Evolutionary conservation across 192 early-diverging fungal genomes (phyloP).

Genomic region (Neocallimastix lanati): DNA sequence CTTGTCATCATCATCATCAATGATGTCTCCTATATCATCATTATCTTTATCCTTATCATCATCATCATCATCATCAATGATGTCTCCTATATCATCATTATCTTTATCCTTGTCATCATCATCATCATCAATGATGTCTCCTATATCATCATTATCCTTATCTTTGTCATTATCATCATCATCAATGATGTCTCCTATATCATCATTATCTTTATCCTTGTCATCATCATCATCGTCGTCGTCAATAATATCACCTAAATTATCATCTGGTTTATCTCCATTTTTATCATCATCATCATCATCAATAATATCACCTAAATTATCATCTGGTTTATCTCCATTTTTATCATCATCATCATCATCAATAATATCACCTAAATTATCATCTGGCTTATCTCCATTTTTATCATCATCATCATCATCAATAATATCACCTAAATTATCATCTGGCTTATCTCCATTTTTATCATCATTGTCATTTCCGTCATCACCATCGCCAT

Average conservation of each 20-base stretch:
- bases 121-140: not conserved
- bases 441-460: not conserved
- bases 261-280: not conserved
- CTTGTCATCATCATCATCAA: too few species aligned
- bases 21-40: too few species aligned
- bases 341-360: not conserved
- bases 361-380: not conserved
- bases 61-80: too few species aligned
- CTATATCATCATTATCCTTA: not conserved
- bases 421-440: not conserved
- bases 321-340: not conserved
- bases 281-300: not conserved
- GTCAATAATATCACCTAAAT: not conserved
- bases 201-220: too few species aligned
- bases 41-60: too few species aligned
- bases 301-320: not conserved
- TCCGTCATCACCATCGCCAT: not conserved
- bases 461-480: not conserved
- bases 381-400: not conserved
- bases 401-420: not conserved
- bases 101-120: not conserved
- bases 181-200: too few species aligned
- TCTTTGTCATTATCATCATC: too few species aligned
- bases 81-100: too few species aligned
- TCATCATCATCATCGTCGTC: not conserved